Base-by-base conservation (phyloP, 257 asterid species). In the Phtheirospermum japonicum region DNA sequence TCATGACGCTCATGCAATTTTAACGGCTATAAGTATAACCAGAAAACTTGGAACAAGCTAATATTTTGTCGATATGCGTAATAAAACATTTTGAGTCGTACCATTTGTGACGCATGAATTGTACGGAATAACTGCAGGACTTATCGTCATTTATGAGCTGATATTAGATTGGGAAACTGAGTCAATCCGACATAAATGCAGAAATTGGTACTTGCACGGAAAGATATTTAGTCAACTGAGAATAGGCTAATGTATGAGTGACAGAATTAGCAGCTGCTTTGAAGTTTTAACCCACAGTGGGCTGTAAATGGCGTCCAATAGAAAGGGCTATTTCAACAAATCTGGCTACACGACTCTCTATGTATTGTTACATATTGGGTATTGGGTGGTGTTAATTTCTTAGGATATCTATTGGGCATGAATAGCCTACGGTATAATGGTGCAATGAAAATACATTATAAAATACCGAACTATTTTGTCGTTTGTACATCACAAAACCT, bases 371-470 rank as follows among this genome's bases (percentile, higher is more conserved):
- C 28, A 23, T 23, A 3, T 23, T 23, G 28, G 28, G 28, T 42
- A 42, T 36, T 12, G 4, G 4, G 48, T 4, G 48, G 16, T 11
- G 13, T 52, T 17, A 4, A 17, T 16, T 14, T 31, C 30, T 14
- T 63, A 14, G 18, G 23, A 42, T 39, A 32, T 48, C 34, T 13
- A 28, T 61, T 40, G 68, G 18, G 40, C 28, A 40, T 16, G 40
- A 48, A 20, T 30, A 14, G 37, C 48, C 5, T 32, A 40, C 28
- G 0, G 26, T 9, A 42, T 58, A 43, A 33, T 26, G 52, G 28
- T 23, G 28, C 1, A 3, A 1, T 23, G 28, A 23, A 23, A 23
- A 3, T 23, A 23, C 28, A 23, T 23, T 23, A 23, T 23, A 23
- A 23, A 23, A 1, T 23, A 23, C 1, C 3, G 28, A 23, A 23